Conservation (phyloP, 345 rosid genomes). For the Salix purpurea region DNA sequence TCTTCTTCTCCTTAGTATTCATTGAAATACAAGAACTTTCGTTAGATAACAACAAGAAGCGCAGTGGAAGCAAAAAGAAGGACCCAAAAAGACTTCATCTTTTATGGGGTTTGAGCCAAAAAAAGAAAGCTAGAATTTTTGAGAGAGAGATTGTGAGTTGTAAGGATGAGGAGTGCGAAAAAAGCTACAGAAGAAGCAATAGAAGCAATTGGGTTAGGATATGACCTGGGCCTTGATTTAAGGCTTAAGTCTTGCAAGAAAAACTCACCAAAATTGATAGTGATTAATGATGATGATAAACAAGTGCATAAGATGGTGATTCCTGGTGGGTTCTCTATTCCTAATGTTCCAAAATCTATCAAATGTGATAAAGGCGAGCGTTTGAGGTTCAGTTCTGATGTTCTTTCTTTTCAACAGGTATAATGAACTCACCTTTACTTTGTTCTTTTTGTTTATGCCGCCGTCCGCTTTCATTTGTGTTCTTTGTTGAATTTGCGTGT, state of each 20-base stretch:
- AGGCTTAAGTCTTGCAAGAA: constrained; percentile 25
- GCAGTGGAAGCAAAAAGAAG: background rate
- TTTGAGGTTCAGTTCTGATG: constrained; percentile 25
- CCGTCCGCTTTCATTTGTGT: background rate
- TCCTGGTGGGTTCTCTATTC: constrained; percentile 35
- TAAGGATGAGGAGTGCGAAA: constrained; percentile 7
- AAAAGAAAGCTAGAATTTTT: background rate
- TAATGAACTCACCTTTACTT: background rate
- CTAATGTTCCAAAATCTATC: constrained; percentile 22
- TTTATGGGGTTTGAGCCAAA: background rate
- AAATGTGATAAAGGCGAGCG: constrained; percentile 34
- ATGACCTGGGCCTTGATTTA: constrained; percentile 24
- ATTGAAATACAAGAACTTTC: background rate
- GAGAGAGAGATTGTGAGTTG: background rate
- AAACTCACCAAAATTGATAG: constrained; percentile 6
- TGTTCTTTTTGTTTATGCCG: background rate
- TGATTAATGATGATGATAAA: constrained; percentile 7
- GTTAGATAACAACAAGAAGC: background rate
- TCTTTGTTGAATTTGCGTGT: background rate
- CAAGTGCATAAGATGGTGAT: constrained; percentile 18
- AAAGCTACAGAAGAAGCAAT: constrained; percentile 27
- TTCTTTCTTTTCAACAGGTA: constrained; percentile 37
- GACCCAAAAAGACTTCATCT: background rate
- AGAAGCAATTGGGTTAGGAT: constrained; percentile 26
- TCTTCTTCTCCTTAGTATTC: background rate